These are phyloP conservation scores for Lumnitzera littorea DNA, from an alignment of 345 rosid genomes.

Conservation along the genomic window DNA sequence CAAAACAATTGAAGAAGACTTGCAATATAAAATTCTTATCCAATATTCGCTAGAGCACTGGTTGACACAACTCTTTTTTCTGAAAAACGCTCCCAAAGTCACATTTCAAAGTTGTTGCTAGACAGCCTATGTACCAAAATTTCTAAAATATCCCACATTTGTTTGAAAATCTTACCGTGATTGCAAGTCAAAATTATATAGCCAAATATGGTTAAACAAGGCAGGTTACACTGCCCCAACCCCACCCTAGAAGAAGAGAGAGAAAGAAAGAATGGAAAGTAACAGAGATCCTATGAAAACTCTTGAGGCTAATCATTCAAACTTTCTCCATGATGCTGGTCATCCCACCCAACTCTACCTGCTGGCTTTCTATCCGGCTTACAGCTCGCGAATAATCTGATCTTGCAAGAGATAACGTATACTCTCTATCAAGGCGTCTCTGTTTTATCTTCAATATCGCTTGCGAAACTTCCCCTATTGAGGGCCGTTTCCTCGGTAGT, in stretches of 20 bases:
- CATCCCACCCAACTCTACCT: constrained; percentile 56
- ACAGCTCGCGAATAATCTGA: constrained; percentile 45
- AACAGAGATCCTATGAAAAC: neutral
- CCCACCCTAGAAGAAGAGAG: neutral
- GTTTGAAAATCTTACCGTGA: no score
- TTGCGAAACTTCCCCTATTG: constrained; percentile 75
- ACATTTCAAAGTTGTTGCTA: no score
- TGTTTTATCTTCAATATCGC: constrained; percentile 68
- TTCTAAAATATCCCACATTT: no score
- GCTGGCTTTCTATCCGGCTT: constrained; percentile 68
- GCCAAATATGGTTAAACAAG: no score
- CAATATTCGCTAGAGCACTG: no score
- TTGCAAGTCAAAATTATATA: no score
- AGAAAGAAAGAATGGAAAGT: neutral
- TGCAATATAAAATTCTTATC: no score
- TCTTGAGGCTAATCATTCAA: neutral
- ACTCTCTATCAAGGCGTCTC: constrained; percentile 25
- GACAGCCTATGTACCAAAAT: no score
- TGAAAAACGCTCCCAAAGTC: no score
- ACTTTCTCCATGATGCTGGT: constrained; percentile 29
- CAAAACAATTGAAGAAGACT: no score
- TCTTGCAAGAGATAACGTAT: constrained; percentile 28
- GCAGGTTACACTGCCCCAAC: no score
- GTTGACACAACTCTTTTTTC: no score
- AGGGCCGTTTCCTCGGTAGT: constrained; percentile 69